Conservation (phyloP, 2,329 filamentous ascomycete species). For the Fusarium sp. region DNA sequence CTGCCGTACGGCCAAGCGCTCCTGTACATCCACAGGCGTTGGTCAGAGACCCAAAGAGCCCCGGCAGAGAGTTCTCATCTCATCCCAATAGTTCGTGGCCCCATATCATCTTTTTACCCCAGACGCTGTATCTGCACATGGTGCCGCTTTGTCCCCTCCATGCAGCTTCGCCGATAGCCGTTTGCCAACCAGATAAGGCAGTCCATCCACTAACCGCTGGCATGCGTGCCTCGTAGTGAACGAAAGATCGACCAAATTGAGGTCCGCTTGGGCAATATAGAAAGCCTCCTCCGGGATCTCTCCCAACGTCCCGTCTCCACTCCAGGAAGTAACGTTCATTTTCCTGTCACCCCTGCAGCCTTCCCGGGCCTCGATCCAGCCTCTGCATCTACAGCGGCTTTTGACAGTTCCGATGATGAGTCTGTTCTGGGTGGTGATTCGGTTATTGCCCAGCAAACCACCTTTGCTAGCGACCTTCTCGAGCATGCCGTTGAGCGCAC, state of each 20-base stretch:
- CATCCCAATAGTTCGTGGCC: constrained; percentile 64
- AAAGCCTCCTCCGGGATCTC: constrained; percentile 52
- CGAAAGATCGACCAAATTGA: constrained; percentile 61
- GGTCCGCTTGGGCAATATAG: constrained; percentile 54
- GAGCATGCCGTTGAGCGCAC: constrained; percentile 61
- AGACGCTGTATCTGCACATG: background rate
- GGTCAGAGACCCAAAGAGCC: constrained; percentile 63
- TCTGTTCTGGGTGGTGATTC: constrained; percentile 57
- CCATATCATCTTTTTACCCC: background rate
- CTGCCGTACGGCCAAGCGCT: constrained; percentile 60
- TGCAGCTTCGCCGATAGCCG: background rate
- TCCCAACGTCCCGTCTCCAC: constrained; percentile 40
- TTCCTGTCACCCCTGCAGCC: constrained; percentile 36
- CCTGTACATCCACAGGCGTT: constrained; percentile 63
- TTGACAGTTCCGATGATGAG: constrained; percentile 52
- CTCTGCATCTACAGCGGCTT: constrained; percentile 44
- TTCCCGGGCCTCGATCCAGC: constrained; percentile 31
- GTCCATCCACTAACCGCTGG: constrained; percentile 3
- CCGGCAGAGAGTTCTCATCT: constrained; percentile 65
- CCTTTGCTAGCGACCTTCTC: constrained; percentile 63
- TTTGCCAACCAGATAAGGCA: background rate
- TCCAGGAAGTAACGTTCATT: constrained; percentile 34
- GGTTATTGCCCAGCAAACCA: constrained; percentile 58
- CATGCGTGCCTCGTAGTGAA: constrained; percentile 50
- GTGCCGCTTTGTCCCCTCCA: background rate